A percentile compares a stretch with the other conserved stretches of the same genome.
Conservation (phyloP, 2,329 filamentous ascomycete genomes). For the Ophiostoma fasciatum region DNA sequence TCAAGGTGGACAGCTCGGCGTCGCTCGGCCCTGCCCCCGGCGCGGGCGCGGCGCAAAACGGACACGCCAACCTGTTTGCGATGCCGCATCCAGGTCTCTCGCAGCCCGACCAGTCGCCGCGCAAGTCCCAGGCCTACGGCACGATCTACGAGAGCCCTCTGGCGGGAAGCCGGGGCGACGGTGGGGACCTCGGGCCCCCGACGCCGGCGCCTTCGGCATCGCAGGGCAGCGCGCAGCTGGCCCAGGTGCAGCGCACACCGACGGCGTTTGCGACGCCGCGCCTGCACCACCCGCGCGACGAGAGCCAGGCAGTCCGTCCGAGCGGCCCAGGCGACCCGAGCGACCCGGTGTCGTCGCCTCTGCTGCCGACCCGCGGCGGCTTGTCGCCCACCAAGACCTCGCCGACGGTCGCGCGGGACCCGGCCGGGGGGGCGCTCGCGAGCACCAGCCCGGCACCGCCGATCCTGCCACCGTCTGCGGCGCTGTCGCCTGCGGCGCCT, state of each 20-base stretch:
- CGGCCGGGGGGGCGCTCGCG: conserved; percentile 16
- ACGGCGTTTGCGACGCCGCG: conserved; percentile 16
- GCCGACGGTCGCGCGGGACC: conserved; percentile 23
- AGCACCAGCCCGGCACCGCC: conserved; percentile 22
- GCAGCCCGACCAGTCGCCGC: conserved; percentile 25
- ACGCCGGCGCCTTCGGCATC: conserved; percentile 4
- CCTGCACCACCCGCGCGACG: conserved; percentile 11
- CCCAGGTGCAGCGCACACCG: conserved; percentile 12
- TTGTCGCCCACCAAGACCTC: conserved; percentile 39
- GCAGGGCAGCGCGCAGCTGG: conserved; percentile 2
- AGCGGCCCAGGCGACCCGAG: conserved; percentile 16
- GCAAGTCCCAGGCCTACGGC: conserved; percentile 24
- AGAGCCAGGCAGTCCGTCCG: conserved; percentile 14
- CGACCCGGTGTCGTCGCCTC: conserved; percentile 20
- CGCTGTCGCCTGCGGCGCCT: conserved; percentile 41
- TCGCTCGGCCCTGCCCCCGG: not conserved
- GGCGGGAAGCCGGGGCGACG: too few species aligned
- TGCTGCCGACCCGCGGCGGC: conserved; percentile 30
- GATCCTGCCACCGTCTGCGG: conserved; percentile 41
- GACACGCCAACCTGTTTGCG: conserved; percentile 25
- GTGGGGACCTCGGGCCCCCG: too few species aligned
- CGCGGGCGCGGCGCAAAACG: conserved; percentile 15
- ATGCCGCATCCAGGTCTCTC: conserved; percentile 27
- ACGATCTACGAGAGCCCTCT: conserved; percentile 21
- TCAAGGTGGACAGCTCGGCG: conserved; percentile 3